Percentiles rank a stretch among this genome's conserved stretches.
phyloP scores from a whole-genome alignment of 2,329 filamentous ascomycete species.

The Diaporthe ilicicola region DNA sequence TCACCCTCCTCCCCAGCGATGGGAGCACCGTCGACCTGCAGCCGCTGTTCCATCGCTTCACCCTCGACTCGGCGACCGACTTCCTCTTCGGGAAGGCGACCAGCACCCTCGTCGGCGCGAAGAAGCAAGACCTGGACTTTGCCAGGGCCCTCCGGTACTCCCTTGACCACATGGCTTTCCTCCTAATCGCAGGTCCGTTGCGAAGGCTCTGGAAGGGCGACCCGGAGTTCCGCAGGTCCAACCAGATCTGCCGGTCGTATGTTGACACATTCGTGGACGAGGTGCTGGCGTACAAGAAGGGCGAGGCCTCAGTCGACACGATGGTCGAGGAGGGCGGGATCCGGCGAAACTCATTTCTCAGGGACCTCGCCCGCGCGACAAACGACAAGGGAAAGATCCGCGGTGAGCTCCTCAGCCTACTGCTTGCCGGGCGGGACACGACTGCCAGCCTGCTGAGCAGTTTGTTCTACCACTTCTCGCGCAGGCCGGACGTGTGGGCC shows the following conservation, averaged over 20 bases:
- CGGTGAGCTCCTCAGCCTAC: not conserved
- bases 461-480: not conserved
- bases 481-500: not conserved
- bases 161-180: not conserved
- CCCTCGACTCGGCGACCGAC: conserved; percentile 9
- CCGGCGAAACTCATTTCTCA: not conserved
- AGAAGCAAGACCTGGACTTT: not conserved
- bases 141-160: conserved; percentile 1
- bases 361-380: not conserved
- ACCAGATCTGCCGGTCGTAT: not conserved
- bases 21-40: conserved; percentile 10
- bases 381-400: not conserved
- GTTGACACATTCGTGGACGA: not conserved
- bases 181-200: not conserved
- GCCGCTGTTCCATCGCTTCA: not conserved
- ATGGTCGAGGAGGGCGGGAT: not conserved
- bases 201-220: not conserved
- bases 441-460: conserved; percentile 13
- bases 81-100: conserved; percentile 1
- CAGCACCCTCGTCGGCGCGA: not conserved
- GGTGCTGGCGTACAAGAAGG: not conserved
- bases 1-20: not conserved
- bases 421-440: conserved; percentile 13
- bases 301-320: not conserved
- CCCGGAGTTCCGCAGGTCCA: not conserved